phyloP scores from a whole-genome alignment of 805 yeast genomes.

The Candida endomychidarum region DNA sequence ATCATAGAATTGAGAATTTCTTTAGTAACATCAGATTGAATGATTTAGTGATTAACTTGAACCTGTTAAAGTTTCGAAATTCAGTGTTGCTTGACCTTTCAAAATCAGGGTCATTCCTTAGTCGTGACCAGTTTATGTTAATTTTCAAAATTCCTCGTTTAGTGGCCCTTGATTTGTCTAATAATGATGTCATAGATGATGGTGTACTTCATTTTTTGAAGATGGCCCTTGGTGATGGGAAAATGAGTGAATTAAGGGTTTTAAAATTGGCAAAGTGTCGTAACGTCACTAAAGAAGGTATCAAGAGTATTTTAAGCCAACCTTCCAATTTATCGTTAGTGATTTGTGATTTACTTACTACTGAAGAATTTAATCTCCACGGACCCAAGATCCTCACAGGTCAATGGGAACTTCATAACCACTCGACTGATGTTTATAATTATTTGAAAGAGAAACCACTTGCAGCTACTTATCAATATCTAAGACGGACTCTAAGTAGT shows the following conservation, averaged over 20 bases:
- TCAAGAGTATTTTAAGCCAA: slow-evolving; percentile 13
- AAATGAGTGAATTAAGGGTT: slow-evolving; percentile 21
- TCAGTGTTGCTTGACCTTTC: slow-evolving; percentile 31
- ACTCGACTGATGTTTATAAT: slow-evolving; percentile 22
- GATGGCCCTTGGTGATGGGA: slow-evolving; percentile 17
- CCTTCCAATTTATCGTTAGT: slow-evolving; percentile 9
- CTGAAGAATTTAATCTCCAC: too few species aligned
- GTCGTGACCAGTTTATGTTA: slow-evolving; percentile 23
- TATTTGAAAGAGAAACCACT: too few species aligned
- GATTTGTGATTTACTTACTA: slow-evolving; percentile 21
- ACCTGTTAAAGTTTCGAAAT: slow-evolving; percentile 17
- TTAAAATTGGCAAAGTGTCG: slow-evolving; percentile 25
- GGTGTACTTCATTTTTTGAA: slow-evolving; percentile 26
- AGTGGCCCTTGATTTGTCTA: slow-evolving; percentile 33
- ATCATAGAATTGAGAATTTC: slow-evolving; percentile 37
- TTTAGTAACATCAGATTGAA: slow-evolving; percentile 28
- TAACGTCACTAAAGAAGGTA: slow-evolving; percentile 14
- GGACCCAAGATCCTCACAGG: slow-evolving; percentile 20
- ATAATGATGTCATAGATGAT: slow-evolving; percentile 29
- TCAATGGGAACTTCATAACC: slow-evolving; percentile 15
- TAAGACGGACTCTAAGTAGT: too few species aligned
- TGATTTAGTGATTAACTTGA: slow-evolving; percentile 22
- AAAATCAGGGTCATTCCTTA: slow-evolving; percentile 8
- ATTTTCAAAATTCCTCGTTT: slow-evolving; percentile 28
- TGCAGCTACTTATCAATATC: too few species aligned